Base-by-base conservation (phyloP, 768 basidiomycete species). In the Fistulinella prunicolor region DNA sequence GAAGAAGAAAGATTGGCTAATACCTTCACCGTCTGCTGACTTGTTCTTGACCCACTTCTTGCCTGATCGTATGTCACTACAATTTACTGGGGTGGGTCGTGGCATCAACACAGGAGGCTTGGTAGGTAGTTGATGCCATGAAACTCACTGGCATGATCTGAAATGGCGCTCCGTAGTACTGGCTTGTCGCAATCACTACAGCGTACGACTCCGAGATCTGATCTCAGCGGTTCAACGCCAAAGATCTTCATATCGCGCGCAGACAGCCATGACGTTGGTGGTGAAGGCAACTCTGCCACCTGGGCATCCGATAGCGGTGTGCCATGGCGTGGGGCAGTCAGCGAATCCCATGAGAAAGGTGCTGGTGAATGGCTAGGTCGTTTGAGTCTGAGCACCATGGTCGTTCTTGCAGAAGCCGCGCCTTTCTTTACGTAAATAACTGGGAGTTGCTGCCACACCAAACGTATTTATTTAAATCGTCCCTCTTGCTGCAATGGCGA, bases 201-300 rank as follows among this genome's bases (percentile, higher is more conserved):
- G 46, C 77, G 82, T 47, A 87, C 81, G 30, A 82, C 65, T 24
- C 77, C 78, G 10, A 87, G 67, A 47, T 88, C 85, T 3, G 83
- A 81, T 38, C 76, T 76, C 14, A 94, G 75, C 6, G 92, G 89
- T 47, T 83, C 74, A 3, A 83, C 75, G 26, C 91, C 91, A 66
- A 88, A 95, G 51, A 87, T 76, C 73, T 85, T 86, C 92, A 92
- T 94, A 60, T 94, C 89, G 39, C 78, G 78, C 8, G 87, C 89
- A 22, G 86, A 80, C 13, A 94, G 82, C 84, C 90, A 91, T 71
- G 83, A 77, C 20, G 89, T 86, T 0, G 92, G 91, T 0, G 91
- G 89, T 0, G 86, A 82, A 0, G 80, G 77, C 3, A 82, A 67
- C 1, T 74, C 71, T 3, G 73, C 60, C 5, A 71, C 55, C 36